phyloP scores from a whole-genome alignment of 345 rosid species.

The Leavenworthia alabamica region DNA sequence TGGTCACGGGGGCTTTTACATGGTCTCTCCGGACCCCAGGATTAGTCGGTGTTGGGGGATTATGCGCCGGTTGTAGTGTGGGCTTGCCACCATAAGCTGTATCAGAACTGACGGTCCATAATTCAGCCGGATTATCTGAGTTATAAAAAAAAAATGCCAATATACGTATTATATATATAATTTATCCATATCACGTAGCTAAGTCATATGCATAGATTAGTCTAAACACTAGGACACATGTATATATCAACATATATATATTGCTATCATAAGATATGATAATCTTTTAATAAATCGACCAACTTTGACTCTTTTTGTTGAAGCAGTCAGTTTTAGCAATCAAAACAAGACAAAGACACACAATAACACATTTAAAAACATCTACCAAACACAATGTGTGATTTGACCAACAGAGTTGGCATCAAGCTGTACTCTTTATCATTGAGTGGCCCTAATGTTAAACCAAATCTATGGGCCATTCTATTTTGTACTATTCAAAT shows the following conservation, averaged over 20 bases:
- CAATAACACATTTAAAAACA: slow-evolving; percentile 1
- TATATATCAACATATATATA: neutral
- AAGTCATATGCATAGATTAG: neutral
- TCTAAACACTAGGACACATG: neutral
- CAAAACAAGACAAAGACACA: slow-evolving; percentile 20
- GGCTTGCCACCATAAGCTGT: too few species aligned
- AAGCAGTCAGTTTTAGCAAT: slow-evolving; percentile 7
- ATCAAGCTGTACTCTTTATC: slow-evolving; percentile 8
- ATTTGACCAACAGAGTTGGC: slow-evolving; percentile 3
- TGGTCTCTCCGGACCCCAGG: too few species aligned
- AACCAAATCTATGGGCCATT: neutral
- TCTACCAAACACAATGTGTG: neutral
- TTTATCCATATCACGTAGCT: too few species aligned
- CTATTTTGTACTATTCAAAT: too few species aligned
- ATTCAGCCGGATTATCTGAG: too few species aligned
- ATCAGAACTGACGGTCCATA: too few species aligned
- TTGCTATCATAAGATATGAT: neutral
- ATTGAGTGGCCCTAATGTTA: slow-evolving; percentile 6
- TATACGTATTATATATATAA: too few species aligned
- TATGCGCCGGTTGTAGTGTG: too few species aligned
- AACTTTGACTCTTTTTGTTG: neutral
- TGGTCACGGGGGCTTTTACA: too few species aligned
- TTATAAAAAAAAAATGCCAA: too few species aligned
- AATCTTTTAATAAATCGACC: neutral
- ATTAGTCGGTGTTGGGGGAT: too few species aligned